phyloP scores from a whole-genome alignment of 768 basidiomycete genomes.

The Suillus clintonianus region DNA sequence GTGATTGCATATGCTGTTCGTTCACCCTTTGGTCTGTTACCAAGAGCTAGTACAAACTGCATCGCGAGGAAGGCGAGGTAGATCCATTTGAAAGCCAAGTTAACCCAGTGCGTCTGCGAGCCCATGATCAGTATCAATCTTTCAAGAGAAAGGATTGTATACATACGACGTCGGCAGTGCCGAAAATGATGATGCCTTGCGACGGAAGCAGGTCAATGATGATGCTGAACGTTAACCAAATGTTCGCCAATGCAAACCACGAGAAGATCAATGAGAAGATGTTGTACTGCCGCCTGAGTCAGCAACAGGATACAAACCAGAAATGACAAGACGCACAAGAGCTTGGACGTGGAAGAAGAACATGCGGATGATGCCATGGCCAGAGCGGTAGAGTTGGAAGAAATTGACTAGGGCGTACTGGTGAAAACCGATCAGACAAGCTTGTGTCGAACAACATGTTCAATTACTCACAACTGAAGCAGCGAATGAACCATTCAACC shows the following conservation, averaged over 20 bases:
- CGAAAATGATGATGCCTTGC: conserved; percentile 61
- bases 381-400: conserved; percentile 82
- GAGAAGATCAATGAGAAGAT: conserved; percentile 82
- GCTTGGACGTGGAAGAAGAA: conserved; percentile 96
- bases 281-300: conserved; percentile 68
- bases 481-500: conserved; percentile 96
- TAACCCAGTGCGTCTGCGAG: conserved; percentile 84
- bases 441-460: neutral
- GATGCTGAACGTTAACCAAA: conserved; percentile 95
- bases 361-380: conserved; percentile 89
- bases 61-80: conserved; percentile 85
- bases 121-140: conserved; percentile 3
- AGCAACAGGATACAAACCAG: neutral
- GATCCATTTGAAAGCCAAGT: conserved; percentile 79
- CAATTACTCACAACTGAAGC: conserved; percentile 73
- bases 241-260: conserved; percentile 91
- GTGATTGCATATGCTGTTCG: conserved; percentile 68
- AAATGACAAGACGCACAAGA: conserved; percentile 52
- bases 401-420: conserved; percentile 94
- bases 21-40: conserved; percentile 90
- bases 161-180: conserved; percentile 67
- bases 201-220: conserved; percentile 85
- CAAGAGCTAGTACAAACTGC: conserved; percentile 75
- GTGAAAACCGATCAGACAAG: conserved; percentile 9
- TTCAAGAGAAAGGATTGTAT: neutral